Evolutionary conservation across 2,329 filamentous ascomycete genomes (phyloP).

Genomic region (Juglanconis sp.): DNA sequence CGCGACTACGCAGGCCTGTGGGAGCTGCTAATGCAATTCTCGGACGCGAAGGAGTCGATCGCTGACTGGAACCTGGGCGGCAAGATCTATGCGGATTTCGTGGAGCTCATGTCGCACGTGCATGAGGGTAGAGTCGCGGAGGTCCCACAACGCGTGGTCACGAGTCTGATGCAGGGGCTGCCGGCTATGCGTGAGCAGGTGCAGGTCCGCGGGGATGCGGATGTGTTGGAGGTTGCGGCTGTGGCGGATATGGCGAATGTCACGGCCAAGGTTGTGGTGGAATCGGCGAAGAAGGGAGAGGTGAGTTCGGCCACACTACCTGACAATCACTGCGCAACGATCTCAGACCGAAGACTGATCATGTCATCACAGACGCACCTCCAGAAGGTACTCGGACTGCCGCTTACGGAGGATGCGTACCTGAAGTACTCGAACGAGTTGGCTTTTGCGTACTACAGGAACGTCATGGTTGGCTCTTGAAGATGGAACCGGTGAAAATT

Average conservation of each 20-base stretch:
- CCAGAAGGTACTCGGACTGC: conserved; percentile 54
- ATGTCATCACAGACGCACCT: conserved; percentile 38
- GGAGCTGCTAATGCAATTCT: conserved; percentile 69
- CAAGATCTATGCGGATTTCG: conserved; percentile 68
- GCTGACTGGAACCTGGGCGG: conserved; percentile 76
- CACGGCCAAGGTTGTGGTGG: conserved; percentile 64
- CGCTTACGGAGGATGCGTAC: conserved; percentile 70
- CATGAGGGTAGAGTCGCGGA: conserved; percentile 20
- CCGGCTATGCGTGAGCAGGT: conserved; percentile 50
- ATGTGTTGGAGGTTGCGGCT: conserved; percentile 62
- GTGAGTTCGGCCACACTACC: conserved; percentile 37
- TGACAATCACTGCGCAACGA: not conserved
- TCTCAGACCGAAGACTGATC: conserved; percentile 34
- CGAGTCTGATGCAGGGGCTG: conserved; percentile 55
- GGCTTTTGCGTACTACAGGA: conserved; percentile 65
- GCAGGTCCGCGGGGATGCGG: conserved; percentile 26
- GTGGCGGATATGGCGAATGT: conserved; percentile 77
- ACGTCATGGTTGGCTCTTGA: conserved; percentile 50
- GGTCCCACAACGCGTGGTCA: conserved; percentile 43
- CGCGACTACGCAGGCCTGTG: conserved; percentile 71
- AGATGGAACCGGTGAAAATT: not conserved
- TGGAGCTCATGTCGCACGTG: conserved; percentile 47
- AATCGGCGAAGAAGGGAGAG: conserved; percentile 51
- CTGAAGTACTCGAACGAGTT: conserved; percentile 68
- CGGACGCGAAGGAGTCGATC: conserved; percentile 56